phyloP scores from a whole-genome alignment of 2,329 filamentous ascomycete genomes.

The Colletotrichum sp. region DNA sequence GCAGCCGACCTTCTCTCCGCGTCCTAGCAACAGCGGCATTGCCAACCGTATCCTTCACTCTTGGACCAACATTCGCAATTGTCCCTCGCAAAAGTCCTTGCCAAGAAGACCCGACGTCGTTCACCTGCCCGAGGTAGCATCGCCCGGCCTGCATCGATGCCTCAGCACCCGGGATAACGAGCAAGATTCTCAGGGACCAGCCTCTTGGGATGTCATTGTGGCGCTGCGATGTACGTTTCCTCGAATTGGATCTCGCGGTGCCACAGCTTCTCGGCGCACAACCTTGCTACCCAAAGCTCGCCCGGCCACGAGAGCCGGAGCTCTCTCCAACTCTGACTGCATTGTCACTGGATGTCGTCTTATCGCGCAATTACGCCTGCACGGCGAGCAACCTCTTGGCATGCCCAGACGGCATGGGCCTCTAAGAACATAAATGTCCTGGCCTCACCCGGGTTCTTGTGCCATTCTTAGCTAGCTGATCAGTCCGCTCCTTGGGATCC shows the following conservation, averaged over 20 bases:
- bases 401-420: background rate
- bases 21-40: background rate
- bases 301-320: background rate
- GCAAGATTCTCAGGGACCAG: background rate
- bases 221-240: background rate
- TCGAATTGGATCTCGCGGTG: background rate
- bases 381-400: background rate
- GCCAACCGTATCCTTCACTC: background rate
- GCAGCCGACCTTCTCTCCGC: background rate
- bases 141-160: conserved; percentile 8
- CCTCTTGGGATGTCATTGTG: background rate
- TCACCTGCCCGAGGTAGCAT: conserved; percentile 21
- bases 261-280: background rate
- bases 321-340: background rate
- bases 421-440: background rate
- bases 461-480: background rate
- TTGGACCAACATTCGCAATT: background rate
- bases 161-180: background rate
- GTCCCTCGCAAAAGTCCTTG: conserved; percentile 3
- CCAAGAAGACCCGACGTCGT: conserved; percentile 4
- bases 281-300: background rate
- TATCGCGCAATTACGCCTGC: conserved; percentile 11
- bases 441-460: background rate
- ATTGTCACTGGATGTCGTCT: conserved; percentile 2
- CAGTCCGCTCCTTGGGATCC: conserved; percentile 13